Conservation (phyloP, 179 eudicot species). For the Beta lomatogona region DNA sequence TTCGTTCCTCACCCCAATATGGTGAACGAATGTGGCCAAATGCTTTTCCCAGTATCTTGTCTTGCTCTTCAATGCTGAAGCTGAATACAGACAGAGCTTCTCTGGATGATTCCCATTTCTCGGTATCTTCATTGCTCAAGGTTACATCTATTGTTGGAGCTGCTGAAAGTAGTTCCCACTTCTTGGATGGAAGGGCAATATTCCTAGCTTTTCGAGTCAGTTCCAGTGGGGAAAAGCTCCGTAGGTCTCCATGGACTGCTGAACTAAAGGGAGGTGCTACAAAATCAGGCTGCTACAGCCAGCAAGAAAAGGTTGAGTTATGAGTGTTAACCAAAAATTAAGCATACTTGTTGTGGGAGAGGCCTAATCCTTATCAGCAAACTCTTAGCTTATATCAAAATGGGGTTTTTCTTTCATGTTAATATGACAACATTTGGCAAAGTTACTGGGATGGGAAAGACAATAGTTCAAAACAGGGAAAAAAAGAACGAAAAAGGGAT, state of each 20-base stretch:
- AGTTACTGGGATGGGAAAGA: too few species aligned
- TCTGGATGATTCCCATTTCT: constrained; percentile 72
- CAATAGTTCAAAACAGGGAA: not conserved
- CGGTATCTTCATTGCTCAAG: constrained; percentile 57
- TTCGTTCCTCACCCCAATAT: constrained; percentile 93
- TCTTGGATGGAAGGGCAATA: constrained; percentile 31
- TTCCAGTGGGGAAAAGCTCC: constrained; percentile 12
- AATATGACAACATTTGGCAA: not conserved
- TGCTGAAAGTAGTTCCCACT: constrained; percentile 58
- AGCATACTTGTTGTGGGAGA: not conserved
- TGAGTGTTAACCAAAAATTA: not conserved
- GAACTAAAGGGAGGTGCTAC: constrained; percentile 23
- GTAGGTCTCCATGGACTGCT: constrained; percentile 21
- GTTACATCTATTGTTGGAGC: constrained; percentile 41
- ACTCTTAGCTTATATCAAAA: not conserved
- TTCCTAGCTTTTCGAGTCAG: constrained; percentile 17
- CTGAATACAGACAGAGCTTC: constrained; percentile 55
- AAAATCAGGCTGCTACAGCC: constrained; percentile 44
- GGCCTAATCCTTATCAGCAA: not conserved
- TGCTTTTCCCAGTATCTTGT: constrained; percentile 87
- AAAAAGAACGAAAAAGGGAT: not conserved
- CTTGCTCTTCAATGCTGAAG: constrained; percentile 68
- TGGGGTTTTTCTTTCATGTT: not conserved
- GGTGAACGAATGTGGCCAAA: constrained; percentile 87
- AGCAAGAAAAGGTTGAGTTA: not conserved